A percentile compares a stretch with the other conserved stretches of the same genome.
Conservation (phyloP, 352 stramenopile species). For the Phytophthora kernoviae region DNA sequence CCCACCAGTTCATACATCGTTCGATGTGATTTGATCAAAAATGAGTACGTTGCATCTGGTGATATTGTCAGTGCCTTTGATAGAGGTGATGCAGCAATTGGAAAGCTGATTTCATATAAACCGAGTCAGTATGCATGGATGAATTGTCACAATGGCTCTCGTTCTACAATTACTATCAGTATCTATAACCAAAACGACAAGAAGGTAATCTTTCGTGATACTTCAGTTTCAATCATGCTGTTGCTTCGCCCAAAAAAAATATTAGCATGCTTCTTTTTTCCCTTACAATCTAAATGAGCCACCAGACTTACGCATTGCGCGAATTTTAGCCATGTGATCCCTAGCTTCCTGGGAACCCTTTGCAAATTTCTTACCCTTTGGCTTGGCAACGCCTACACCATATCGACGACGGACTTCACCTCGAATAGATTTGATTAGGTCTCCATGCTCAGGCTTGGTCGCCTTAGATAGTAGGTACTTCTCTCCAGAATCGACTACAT, state of each 20-base stretch:
- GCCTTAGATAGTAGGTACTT: neutral
- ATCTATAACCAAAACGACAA: constrained; percentile 13
- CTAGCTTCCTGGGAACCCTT: neutral
- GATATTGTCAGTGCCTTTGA: constrained; percentile 6
- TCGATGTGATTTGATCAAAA: constrained; percentile 8
- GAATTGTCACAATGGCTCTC: neutral
- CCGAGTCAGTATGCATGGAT: constrained; percentile 9
- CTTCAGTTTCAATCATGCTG: constrained; percentile 9
- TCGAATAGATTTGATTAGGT: too few species aligned
- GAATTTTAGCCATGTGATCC: constrained; percentile 1
- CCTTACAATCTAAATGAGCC: too few species aligned
- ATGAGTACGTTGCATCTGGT: neutral
- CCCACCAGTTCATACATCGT: constrained; percentile 5
- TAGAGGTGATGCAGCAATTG: neutral
- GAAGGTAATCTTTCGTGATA: neutral
- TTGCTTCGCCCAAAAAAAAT: neutral
- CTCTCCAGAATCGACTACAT: neutral
- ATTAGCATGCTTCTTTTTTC: too few species aligned
- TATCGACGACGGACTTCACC: too few species aligned
- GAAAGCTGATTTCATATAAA: constrained; percentile 3
- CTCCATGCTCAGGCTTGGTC: neutral
- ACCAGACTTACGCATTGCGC: constrained; percentile 5
- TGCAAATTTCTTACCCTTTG: neutral
- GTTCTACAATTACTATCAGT: constrained; percentile 1
- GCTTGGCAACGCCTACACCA: neutral